phyloP scores from a whole-genome alignment of 148 eudicot species.

The Nepenthes mirabilis region DNA sequence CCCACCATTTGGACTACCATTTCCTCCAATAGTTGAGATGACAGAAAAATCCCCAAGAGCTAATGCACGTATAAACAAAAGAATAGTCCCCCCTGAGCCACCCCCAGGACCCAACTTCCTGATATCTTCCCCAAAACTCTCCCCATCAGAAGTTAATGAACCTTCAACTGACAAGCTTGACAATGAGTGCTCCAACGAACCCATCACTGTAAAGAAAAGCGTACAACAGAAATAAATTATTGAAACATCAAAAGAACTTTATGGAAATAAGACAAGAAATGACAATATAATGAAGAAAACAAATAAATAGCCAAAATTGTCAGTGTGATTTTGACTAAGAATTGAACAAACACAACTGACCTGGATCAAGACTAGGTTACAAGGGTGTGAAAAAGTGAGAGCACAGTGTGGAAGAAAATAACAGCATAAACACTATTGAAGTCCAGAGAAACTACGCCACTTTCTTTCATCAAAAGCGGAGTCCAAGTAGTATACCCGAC shows the following conservation, averaged over 20 bases:
- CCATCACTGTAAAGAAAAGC: conserved; percentile 59
- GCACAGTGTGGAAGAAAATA: no score
- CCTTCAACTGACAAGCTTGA: conserved; percentile 53
- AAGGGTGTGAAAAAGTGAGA: no score
- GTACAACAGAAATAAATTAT: not conserved
- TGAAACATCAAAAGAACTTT: not conserved
- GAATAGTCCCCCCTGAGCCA: conserved; percentile 96
- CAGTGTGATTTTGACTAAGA: no score
- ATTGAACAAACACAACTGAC: no score
- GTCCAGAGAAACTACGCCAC: no score
- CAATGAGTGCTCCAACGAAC: conserved; percentile 77
- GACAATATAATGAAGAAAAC: conserved; percentile 1
- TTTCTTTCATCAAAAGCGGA: no score
- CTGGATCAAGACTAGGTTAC: no score
- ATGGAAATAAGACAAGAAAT: not conserved
- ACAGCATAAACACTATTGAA: no score
- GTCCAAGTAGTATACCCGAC: no score
- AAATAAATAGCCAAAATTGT: not conserved
- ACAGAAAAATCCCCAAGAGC: conserved; percentile 42
- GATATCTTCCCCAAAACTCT: conserved; percentile 49
- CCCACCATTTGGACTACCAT: conserved; percentile 73
- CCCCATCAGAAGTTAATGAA: conserved; percentile 71
- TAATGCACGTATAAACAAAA: conserved; percentile 65
- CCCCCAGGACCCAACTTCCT: conserved; percentile 63
- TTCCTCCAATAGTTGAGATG: conserved; percentile 78